Percentiles rank a stretch among this genome's conserved stretches.
phyloP scores from a whole-genome alignment of 1,284 basidiomycete species.

The Bondarzewia mesenterica region DNA sequence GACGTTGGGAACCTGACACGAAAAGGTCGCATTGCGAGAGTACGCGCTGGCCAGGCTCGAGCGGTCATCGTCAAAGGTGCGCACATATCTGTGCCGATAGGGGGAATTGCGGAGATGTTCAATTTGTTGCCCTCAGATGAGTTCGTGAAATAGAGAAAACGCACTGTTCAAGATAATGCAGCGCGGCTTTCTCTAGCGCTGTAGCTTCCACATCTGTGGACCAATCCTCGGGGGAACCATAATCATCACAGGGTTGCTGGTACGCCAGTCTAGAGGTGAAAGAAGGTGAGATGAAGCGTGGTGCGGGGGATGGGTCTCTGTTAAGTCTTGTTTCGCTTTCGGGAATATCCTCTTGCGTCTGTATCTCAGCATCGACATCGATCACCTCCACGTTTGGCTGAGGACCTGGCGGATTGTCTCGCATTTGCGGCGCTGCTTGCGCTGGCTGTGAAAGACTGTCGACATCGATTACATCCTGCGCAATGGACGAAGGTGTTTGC shows the following conservation, averaged over 20 bases:
- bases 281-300: background rate
- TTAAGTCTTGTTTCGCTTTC: too few relatives aligned
- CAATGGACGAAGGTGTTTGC: too few relatives aligned
- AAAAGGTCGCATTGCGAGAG: constrained; percentile 17
- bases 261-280: background rate
- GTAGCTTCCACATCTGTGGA: constrained; percentile 2
- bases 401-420: too few relatives aligned
- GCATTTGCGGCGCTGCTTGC: too few relatives aligned
- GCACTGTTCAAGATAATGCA: constrained; percentile 16
- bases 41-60: constrained; percentile 18
- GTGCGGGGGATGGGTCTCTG: background rate
- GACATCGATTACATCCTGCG: too few relatives aligned
- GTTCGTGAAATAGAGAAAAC: too few relatives aligned
- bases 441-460: too few relatives aligned
- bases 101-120: too few relatives aligned
- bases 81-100: constrained; percentile 17
- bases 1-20: constrained; percentile 8
- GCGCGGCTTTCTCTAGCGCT: constrained; percentile 11
- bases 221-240: background rate
- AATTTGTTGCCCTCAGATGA: too few relatives aligned
- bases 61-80: constrained; percentile 16
- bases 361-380: background rate
- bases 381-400: too few relatives aligned
- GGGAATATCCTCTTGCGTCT: background rate
- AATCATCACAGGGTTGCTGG: background rate